Conservation (phyloP, 2,329 filamentous ascomycete genomes). For the Microdochium bolleyi region DNA sequence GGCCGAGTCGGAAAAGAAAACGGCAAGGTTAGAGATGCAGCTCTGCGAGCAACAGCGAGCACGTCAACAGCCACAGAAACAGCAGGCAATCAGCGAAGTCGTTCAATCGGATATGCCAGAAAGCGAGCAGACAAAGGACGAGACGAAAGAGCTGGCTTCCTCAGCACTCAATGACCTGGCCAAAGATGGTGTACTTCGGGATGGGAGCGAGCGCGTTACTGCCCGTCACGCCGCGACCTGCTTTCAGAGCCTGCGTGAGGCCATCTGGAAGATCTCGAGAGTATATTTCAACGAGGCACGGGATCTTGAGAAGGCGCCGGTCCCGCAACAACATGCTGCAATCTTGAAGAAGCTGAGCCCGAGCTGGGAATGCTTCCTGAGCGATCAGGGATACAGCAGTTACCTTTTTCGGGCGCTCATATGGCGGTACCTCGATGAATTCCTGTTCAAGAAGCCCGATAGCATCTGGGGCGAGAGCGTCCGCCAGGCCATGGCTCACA, state of each 20-base stretch:
- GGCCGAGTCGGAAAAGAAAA: background rate
- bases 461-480: conserved; percentile 14
- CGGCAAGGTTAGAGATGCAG: background rate
- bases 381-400: conserved; percentile 7
- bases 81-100: too few relatives aligned
- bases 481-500: background rate
- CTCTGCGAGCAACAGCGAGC: background rate
- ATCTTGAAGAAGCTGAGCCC: conserved; percentile 15
- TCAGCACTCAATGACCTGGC: too few relatives aligned
- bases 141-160: too few relatives aligned
- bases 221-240: background rate
- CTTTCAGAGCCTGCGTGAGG: background rate
- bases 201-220: background rate
- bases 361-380: conserved; percentile 17
- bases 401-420: conserved; percentile 19
- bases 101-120: too few relatives aligned
- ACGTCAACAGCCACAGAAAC: too few relatives aligned
- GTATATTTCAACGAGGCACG: conserved; percentile 9
- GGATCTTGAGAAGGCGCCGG: background rate
- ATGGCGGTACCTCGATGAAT: conserved; percentile 17
- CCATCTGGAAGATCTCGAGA: background rate
- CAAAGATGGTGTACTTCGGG: too few relatives aligned
- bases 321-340: conserved; percentile 8
- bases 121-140: too few relatives aligned
- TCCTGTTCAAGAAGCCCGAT: conserved; percentile 11